These are phyloP conservation scores for Nemophila menziesii DNA, from an alignment of 257 asterid genomes.

Conservation along the genomic window DNA sequence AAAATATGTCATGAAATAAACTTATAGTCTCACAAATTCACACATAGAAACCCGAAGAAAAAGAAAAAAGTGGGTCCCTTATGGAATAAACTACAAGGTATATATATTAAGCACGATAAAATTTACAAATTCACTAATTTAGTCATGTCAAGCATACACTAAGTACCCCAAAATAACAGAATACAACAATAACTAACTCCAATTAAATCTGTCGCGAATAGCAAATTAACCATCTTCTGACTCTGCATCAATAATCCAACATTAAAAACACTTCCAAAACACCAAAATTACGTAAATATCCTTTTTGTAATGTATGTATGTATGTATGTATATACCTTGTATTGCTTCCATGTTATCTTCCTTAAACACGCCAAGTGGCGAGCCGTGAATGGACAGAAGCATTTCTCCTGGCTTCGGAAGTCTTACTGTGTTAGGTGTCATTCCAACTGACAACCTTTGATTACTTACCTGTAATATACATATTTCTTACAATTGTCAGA, in stretches of 20 bases:
- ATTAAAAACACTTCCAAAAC: neutral
- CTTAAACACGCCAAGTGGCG: conserved; percentile 82
- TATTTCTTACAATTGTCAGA: too few species aligned
- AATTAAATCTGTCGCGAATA: neutral
- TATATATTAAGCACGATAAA: neutral
- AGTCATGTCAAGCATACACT: neutral
- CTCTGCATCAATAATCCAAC: neutral
- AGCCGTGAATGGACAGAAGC: conserved; percentile 84
- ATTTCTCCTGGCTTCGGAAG: conserved; percentile 77
- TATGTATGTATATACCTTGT: conserved; percentile 64
- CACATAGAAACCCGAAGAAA: too few species aligned
- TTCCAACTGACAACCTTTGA: conserved; percentile 56
- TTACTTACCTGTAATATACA: conserved; percentile 47
- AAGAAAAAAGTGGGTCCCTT: neutral
- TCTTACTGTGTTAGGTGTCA: conserved; percentile 69
- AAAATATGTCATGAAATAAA: too few species aligned
- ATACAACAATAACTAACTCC: neutral
- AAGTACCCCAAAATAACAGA: neutral
- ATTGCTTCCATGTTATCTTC: conserved; percentile 94
- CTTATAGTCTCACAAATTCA: too few species aligned
- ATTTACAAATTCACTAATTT: neutral
- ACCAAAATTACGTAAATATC: too few species aligned
- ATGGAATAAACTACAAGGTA: neutral
- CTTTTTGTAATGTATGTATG: too few species aligned
- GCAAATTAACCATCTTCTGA: conserved; percentile 8